Evolutionary conservation across 345 rosid species (phyloP).

Genomic region (Syzygium grande): DNA sequence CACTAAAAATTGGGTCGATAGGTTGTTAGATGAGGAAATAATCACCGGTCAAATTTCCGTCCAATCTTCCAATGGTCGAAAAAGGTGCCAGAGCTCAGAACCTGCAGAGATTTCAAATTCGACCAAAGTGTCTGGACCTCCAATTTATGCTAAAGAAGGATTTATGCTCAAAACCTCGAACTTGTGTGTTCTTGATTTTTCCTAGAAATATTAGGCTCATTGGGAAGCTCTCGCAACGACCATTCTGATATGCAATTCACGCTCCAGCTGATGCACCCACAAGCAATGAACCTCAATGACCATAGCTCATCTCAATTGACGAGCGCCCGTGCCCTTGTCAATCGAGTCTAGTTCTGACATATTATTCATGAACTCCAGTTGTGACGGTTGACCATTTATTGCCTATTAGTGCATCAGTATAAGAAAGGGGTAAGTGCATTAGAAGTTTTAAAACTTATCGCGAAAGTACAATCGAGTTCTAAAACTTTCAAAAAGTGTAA

Average conservation of each 20-base stretch:
- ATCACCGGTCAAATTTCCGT: not conserved
- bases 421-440: too few species aligned
- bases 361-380: too few species aligned
- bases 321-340: not conserved
- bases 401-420: too few species aligned
- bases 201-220: not conserved
- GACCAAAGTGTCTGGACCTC: not conserved
- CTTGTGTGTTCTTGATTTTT: not conserved
- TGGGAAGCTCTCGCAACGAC: not conserved
- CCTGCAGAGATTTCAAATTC: not conserved
- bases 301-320: not conserved
- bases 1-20: not conserved
- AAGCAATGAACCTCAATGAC: not conserved
- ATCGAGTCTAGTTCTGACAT: not conserved
- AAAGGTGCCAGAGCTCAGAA: not conserved
- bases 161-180: not conserved
- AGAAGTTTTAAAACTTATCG: too few species aligned
- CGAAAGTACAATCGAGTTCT: too few species aligned
- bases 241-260: not conserved
- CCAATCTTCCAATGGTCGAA: not conserved
- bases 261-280: not conserved
- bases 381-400: too few species aligned
- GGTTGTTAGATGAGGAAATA: not conserved
- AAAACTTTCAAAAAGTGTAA: too few species aligned
- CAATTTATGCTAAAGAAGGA: not conserved